These are phyloP conservation scores for Podaxis sp. DNA, from an alignment of 768 basidiomycete genomes.

Conservation along the genomic window DNA sequence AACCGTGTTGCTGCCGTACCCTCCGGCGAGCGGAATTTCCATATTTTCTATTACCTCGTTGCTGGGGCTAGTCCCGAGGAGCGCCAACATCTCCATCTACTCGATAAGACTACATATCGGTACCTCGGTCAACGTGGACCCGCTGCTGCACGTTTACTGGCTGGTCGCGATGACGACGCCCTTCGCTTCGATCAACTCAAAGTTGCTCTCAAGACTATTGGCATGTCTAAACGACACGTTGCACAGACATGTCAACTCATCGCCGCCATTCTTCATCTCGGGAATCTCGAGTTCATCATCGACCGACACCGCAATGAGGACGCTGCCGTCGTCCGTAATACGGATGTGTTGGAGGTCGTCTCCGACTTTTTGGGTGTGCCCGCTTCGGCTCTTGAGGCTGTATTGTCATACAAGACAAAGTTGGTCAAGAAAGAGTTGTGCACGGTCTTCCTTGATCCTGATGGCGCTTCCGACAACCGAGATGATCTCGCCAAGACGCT, in stretches of 20 bases:
- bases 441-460: conserved; percentile 93
- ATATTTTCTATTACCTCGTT: conserved; percentile 96
- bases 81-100: conserved; percentile 80
- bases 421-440: conserved; percentile 96
- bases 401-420: conserved; percentile 89
- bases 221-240: conserved; percentile 91
- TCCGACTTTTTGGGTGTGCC: conserved; percentile 91
- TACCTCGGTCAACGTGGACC: conserved; percentile 77
- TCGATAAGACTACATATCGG: conserved; percentile 78
- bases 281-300: conserved; percentile 89
- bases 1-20: conserved; percentile 86
- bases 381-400: conserved; percentile 66
- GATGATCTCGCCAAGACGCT: conserved; percentile 93
- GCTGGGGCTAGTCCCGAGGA: conserved; percentile 90
- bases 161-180: conserved; percentile 76
- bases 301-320: conserved; percentile 86
- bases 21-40: conserved; percentile 93
- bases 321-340: conserved; percentile 88
- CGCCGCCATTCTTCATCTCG: conserved; percentile 94
- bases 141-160: conserved; percentile 35
- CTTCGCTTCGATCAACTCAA: conserved; percentile 92
- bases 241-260: conserved; percentile 94
- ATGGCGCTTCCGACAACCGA: conserved; percentile 88
- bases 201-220: conserved; percentile 88
- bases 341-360: conserved; percentile 76